phyloP scores from a whole-genome alignment of 1,139 yeast genomes.

The Nakaseomyces bracarensis region DNA sequence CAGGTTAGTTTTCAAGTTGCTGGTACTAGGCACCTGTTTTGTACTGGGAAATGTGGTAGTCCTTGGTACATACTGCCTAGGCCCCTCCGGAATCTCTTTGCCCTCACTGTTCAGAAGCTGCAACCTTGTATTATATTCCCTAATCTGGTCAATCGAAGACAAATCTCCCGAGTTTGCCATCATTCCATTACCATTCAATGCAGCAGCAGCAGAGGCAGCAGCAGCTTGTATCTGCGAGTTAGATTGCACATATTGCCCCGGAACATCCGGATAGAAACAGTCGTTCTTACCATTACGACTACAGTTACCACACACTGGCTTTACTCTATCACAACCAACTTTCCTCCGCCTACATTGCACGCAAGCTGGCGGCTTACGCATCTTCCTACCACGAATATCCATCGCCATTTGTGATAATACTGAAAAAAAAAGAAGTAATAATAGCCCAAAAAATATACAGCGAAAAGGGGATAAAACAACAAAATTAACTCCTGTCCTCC shows the following conservation, averaged over 20 bases:
- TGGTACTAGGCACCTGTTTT: slow-evolving; percentile 20
- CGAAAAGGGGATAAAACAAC: no score
- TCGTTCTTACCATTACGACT: slow-evolving; percentile 31
- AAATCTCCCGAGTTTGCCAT: slow-evolving; percentile 14
- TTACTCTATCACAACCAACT: slow-evolving; percentile 51
- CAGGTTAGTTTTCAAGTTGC: slow-evolving; percentile 14
- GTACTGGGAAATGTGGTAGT: background rate
- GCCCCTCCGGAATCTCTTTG: slow-evolving; percentile 22
- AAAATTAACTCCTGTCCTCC: no score
- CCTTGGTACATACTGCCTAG: slow-evolving; percentile 1
- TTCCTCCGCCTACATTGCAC: slow-evolving; percentile 43
- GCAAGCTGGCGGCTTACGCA: slow-evolving; percentile 35
- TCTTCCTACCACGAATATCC: slow-evolving; percentile 24
- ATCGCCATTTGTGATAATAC: slow-evolving; percentile 7
- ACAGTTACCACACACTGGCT: slow-evolving; percentile 50
- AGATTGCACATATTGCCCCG: slow-evolving; percentile 14
- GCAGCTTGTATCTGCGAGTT: background rate
- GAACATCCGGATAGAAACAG: slow-evolving; percentile 24
- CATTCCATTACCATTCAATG: background rate
- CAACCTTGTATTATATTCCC: slow-evolving; percentile 25
- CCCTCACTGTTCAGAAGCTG: slow-evolving; percentile 16
- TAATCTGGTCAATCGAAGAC: slow-evolving; percentile 26
- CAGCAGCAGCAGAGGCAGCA: background rate
- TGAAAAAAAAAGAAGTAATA: no score
- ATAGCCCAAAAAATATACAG: no score